Base-by-base conservation (phyloP, 768 basidiomycete species). In the Boletales sp. region DNA sequence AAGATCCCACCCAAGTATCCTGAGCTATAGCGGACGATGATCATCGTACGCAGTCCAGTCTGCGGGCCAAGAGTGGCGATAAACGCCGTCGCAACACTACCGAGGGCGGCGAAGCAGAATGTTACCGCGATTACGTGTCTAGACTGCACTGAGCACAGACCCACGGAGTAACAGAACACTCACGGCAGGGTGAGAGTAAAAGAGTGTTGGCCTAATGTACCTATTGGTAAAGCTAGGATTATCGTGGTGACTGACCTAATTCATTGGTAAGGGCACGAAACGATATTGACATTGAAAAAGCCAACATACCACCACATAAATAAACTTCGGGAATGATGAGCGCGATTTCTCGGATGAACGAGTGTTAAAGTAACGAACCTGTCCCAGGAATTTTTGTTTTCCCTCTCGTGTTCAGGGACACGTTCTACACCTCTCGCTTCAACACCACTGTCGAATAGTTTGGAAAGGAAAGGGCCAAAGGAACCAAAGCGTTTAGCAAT, bases 351-450 rank as follows among this genome's bases (percentile, higher is more conserved):
- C 5, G 34, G 40, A 15, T 10, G 40, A 53, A 13, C 8, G 29
- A 36, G 49, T 17, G 40, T 38, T n/a, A 35, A 27, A 32, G 24
- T 32, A 8, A 67, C 69, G 38, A 42, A 72, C 72, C 74, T 74
- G 57, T 75, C 75, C 72, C 74, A 75, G 13, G 68, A 56, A 50
- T 76, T 72, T 50, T 74, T 75, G 1, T 53, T 63, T 45, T 74
- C 72, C 51, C 76, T 57, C 61, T 79, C 71, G 50, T 74, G 61
- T 57, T 81, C 80, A 13, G 75, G 76, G 0, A 81, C 74, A 12
- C 79, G 74, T 52, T 80, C 80, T 5, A 81, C 74, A 17, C 80
- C 80, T 60, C 76, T 65, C 4, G 77, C 78, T 60, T 81, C 80
- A 18, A 81, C 75, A 43, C 78, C 79, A 47, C 64, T 73, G 15